phyloP scores from a whole-genome alignment of 176 grass and related monocot genomes.

The Phyllostachys edulis region DNA sequence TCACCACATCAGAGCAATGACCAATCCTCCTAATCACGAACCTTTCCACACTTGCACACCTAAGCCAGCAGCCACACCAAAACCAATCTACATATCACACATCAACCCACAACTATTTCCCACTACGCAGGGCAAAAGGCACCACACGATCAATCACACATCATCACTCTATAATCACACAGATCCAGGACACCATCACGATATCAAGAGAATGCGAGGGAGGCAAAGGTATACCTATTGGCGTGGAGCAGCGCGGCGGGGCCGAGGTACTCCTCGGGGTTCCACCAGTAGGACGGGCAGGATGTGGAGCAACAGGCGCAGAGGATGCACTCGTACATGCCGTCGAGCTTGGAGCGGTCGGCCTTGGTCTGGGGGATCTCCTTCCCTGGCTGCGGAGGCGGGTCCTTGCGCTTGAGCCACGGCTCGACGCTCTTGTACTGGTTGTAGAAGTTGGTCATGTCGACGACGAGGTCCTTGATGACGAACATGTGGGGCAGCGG shows the following conservation, averaged over 20 bases:
- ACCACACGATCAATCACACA: background rate
- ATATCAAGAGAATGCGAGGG: background rate
- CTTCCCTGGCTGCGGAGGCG: slow-evolving; percentile 46
- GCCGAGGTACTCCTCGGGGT: slow-evolving; percentile 84
- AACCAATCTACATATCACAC: background rate
- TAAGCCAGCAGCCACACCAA: background rate
- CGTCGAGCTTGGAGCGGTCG: slow-evolving; percentile 82
- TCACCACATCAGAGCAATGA: background rate
- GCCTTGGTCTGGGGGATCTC: slow-evolving; percentile 73
- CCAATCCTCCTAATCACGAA: background rate
- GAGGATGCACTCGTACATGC: slow-evolving; percentile 97
- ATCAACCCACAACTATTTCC: background rate
- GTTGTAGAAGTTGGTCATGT: slow-evolving; percentile 97
- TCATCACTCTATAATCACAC: background rate
- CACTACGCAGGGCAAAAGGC: background rate
- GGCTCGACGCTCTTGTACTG: slow-evolving; percentile 95
- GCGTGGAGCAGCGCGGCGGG: slow-evolving; percentile 81
- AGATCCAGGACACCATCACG: slow-evolving; percentile 31
- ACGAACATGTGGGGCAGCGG: slow-evolving; percentile 98
- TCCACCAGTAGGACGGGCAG: slow-evolving; percentile 97
- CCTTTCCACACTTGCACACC: background rate
- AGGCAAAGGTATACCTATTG: slow-evolving; percentile 42
- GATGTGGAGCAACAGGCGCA: slow-evolving; percentile 91
- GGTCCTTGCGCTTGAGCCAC: slow-evolving; percentile 86
- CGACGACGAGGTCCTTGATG: slow-evolving; percentile 93